Evolutionary conservation across 225 moss, liverwort and hornwort genomes (phyloP).

Genomic region (Antitrichia curtipendula): DNA sequence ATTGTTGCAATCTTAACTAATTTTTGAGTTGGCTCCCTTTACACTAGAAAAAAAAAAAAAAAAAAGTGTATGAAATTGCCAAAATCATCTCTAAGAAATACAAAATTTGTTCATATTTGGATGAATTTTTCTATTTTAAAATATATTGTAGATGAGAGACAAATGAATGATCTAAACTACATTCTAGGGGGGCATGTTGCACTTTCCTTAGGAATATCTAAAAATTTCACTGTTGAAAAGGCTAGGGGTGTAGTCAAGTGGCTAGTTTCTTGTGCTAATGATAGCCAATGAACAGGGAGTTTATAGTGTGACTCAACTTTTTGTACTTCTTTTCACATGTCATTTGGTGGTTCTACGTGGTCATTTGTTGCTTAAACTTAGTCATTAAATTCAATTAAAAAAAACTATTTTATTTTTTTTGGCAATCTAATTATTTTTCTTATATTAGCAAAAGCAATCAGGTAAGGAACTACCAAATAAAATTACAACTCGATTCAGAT

Average conservation of each 20-base stretch:
- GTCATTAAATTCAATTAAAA: too few species aligned
- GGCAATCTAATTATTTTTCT: too few species aligned
- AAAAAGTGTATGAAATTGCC: not conserved
- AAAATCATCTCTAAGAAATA: not conserved
- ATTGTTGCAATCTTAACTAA: accelerated
- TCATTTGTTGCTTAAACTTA: too few species aligned
- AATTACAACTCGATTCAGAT: too few species aligned
- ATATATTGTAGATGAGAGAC: not conserved
- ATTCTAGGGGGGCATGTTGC: not conserved
- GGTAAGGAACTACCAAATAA: too few species aligned
- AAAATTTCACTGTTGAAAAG: not conserved
- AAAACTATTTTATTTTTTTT: too few species aligned
- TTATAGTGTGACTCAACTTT: too few species aligned
- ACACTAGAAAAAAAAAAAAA: not conserved
- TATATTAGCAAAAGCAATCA: too few species aligned
- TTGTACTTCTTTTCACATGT: too few species aligned
- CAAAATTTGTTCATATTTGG: not conserved
- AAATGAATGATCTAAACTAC: not conserved
- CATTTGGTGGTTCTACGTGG: too few species aligned
- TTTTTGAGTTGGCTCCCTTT: not conserved
- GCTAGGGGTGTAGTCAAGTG: too few species aligned
- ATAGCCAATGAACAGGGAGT: too few species aligned
- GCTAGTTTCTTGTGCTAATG: not conserved
- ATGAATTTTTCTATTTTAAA: not conserved
- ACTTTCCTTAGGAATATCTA: not conserved